phyloP scores from a whole-genome alignment of 1,139 yeast genomes.

The Lodderomyces pseudojiufengensis region DNA sequence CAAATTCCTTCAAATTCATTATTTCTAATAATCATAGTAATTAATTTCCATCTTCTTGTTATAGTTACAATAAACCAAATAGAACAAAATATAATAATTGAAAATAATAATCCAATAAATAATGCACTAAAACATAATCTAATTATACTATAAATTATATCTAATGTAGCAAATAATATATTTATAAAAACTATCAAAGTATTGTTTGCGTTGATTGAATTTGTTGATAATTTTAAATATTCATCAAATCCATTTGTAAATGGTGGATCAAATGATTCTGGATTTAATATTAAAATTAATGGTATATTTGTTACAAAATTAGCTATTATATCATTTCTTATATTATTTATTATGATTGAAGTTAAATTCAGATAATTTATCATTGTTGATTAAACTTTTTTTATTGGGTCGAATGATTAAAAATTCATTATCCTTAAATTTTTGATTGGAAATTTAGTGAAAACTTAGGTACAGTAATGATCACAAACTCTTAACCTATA shows the following conservation, averaged over 20 bases:
- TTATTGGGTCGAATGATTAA: too few relatives aligned
- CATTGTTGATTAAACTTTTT: neutral
- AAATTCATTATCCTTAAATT: too few relatives aligned
- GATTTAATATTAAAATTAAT: conserved; percentile 19
- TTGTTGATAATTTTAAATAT: conserved; percentile 11
- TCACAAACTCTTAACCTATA: too few relatives aligned
- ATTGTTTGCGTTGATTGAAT: conserved; percentile 8
- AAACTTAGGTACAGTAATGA: too few relatives aligned
- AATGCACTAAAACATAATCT: conserved; percentile 17
- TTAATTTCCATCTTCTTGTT: conserved; percentile 15
- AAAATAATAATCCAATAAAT: conserved; percentile 15
- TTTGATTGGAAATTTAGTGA: neutral
- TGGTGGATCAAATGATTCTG: conserved; percentile 29
- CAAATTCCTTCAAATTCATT: conserved; percentile 12
- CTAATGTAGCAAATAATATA: conserved; percentile 18
- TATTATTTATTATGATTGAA: conserved; percentile 10
- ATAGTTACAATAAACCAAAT: conserved; percentile 15
- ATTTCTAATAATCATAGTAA: conserved; percentile 11
- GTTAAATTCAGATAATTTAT: conserved; percentile 8
- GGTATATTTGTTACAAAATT: conserved; percentile 19
- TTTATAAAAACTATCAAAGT: conserved; percentile 7
- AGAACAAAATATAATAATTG: conserved; percentile 11
- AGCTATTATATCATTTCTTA: conserved; percentile 15
- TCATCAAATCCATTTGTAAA: conserved; percentile 21
- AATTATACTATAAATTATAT: conserved; percentile 19